Evolutionary conservation across 352 stramenopile species (phyloP).

Genomic region (Peronospora belbahrii): DNA sequence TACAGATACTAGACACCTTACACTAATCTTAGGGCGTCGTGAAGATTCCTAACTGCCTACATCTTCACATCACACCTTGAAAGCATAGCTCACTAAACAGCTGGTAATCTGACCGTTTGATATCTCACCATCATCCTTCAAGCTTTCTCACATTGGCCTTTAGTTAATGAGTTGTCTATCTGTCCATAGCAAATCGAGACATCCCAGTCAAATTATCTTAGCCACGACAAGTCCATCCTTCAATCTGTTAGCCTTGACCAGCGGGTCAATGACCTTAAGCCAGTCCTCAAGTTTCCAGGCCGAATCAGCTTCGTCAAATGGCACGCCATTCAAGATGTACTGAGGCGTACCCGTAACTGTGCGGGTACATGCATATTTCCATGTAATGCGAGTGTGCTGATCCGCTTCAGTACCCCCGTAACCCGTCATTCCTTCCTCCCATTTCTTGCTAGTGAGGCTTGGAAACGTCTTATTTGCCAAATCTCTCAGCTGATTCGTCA

Average conservation of each 20-base stretch:
- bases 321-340: conserved; percentile 74
- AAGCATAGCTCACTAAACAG: no score
- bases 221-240: no score
- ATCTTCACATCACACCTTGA: no score
- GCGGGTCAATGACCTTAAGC: conserved; percentile 37
- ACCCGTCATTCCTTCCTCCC: conserved; percentile 58
- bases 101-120: no score
- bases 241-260: conserved; percentile 21
- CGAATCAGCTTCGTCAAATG: conserved; percentile 44
- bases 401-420: conserved; percentile 61
- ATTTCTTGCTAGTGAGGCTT: conserved; percentile 40
- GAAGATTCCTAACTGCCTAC: no score
- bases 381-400: conserved; percentile 38
- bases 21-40: no score
- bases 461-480: conserved; percentile 62
- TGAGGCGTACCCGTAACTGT: conserved; percentile 58
- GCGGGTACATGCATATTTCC: conserved; percentile 71
- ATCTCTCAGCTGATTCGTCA: conserved; percentile 41
- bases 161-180: no score
- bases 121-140: no score
- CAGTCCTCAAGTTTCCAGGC: conserved; percentile 54
- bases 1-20: no score
- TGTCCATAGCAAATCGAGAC: no score
- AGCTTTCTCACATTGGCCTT: no score
- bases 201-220: no score